Evolutionary conservation across 352 stramenopile species (phyloP).

Genomic region (Pythium aristosporum): DNA sequence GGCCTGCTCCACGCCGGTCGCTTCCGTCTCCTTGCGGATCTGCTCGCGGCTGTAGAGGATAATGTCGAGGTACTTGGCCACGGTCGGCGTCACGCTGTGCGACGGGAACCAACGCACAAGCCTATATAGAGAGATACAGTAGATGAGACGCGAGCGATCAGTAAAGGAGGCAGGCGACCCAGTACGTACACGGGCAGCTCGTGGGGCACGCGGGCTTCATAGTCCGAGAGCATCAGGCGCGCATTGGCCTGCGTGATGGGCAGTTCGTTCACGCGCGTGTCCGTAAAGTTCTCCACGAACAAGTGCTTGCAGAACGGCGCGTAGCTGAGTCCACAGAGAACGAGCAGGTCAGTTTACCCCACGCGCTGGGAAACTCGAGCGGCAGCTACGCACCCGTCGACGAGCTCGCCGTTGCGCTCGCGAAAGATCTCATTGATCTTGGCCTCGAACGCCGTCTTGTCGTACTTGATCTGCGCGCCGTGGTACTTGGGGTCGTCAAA

Average conservation of each 20-base stretch:
- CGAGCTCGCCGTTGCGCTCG: conserved; percentile 53
- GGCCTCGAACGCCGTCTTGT: conserved; percentile 73
- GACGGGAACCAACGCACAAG: conserved; percentile 90
- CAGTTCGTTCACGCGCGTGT: conserved; percentile 86
- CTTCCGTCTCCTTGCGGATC: conserved; percentile 95
- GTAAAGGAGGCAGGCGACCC: neutral
- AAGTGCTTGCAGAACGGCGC: conserved; percentile 99
- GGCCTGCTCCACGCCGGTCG: conserved; percentile 48
- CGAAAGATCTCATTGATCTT: conserved; percentile 86
- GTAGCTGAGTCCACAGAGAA: conserved; percentile 63
- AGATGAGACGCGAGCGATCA: too few relatives aligned
- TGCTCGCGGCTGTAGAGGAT: conserved; percentile 98
- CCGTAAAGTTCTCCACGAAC: conserved; percentile 95
- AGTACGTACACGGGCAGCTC: conserved; percentile 91
- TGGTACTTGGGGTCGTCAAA: conserved; percentile 83
- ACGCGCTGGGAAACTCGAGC: neutral
- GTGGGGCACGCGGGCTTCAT: conserved; percentile 92
- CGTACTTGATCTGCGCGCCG: conserved; percentile 66
- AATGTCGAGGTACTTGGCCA: conserved; percentile 96
- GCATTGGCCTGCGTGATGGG: conserved; percentile 94
- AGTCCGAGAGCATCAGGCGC: conserved; percentile 90
- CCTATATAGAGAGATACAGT: conserved; percentile 24
- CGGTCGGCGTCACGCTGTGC: conserved; percentile 80
- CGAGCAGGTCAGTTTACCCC: neutral
- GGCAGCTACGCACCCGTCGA: conserved; percentile 48